These are phyloP conservation scores for Exophiala spinifera DNA, from an alignment of 2,329 filamentous ascomycete genomes.

Conservation along the genomic window DNA sequence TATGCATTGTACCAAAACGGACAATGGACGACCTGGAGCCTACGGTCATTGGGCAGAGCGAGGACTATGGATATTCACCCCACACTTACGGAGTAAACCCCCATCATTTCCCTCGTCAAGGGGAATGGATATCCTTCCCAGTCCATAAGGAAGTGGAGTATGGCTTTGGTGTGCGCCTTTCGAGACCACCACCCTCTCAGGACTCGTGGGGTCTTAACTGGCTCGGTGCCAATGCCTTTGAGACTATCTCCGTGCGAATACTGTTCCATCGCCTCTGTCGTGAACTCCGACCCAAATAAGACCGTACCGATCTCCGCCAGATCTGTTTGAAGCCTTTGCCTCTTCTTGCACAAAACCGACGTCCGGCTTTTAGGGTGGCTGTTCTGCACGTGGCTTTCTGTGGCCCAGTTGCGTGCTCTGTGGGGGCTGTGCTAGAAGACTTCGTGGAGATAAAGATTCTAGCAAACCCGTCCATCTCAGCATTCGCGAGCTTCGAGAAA, in stretches of 20 bases:
- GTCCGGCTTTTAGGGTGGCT: neutral
- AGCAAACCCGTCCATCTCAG: neutral
- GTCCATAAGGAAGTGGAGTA: neutral
- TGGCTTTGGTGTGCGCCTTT: neutral
- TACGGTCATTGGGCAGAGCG: constrained; percentile 9
- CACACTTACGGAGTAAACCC: constrained; percentile 14
- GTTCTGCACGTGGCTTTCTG: neutral
- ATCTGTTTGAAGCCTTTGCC: neutral
- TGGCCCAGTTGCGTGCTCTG: neutral
- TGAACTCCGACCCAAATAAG: neutral
- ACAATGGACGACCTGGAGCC: constrained; percentile 15
- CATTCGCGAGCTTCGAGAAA: neutral
- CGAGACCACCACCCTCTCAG: neutral
- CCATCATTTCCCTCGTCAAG: neutral
- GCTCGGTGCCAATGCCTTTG: neutral
- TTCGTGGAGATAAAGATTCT: neutral
- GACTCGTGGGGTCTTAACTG: neutral
- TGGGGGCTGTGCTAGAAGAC: too few relatives aligned
- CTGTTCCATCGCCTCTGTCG: neutral
- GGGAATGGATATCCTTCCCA: too few relatives aligned
- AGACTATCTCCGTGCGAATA: neutral
- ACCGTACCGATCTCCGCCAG: neutral
- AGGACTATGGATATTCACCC: constrained; percentile 9
- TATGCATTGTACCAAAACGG: constrained; percentile 22
- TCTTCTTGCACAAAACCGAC: neutral